Percentiles rank a stretch among this genome's conserved stretches.
Conservation (phyloP, 495 filamentous ascomycete species). For the Pseudotulostoma volvatum region DNA sequence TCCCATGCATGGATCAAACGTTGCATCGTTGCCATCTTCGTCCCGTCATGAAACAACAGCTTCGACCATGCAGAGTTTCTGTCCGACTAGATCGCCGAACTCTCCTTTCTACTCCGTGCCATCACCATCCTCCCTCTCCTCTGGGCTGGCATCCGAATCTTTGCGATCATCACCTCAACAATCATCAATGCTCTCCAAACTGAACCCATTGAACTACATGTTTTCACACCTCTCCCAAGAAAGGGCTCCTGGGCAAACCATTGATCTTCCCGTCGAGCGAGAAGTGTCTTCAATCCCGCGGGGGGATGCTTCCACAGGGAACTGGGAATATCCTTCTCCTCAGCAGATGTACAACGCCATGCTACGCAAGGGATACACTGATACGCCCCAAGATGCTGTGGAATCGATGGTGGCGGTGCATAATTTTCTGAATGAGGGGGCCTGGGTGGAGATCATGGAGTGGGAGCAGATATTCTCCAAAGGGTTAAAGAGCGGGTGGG, state of each 20-base stretch:
- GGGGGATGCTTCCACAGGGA: slow-evolving; percentile 47
- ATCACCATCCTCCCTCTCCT: slow-evolving; percentile 7
- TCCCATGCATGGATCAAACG: slow-evolving; percentile 65
- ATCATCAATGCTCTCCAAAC: slow-evolving; percentile 43
- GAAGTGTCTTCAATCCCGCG: slow-evolving; percentile 76
- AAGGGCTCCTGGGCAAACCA: slow-evolving; percentile 52
- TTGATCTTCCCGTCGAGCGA: slow-evolving; percentile 56
- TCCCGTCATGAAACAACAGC: slow-evolving; percentile 2
- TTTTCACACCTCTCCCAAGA: slow-evolving; percentile 68
- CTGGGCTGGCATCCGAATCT: no score
- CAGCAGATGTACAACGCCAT: slow-evolving; percentile 99
- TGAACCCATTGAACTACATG: slow-evolving; percentile 97
- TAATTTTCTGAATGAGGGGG: slow-evolving; percentile 95
- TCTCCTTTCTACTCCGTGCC: slow-evolving; percentile 26
- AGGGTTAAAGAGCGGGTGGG: slow-evolving; percentile 57
- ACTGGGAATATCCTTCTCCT: slow-evolving; percentile 95
- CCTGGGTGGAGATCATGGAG: slow-evolving; percentile 80
- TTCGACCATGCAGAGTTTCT: slow-evolving; percentile 28
- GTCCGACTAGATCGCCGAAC: slow-evolving; percentile 34
- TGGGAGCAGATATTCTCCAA: slow-evolving; percentile 77
- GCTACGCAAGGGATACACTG: slow-evolving; percentile 84
- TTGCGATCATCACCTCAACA: slow-evolving; percentile 14
- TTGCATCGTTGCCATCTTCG: slow-evolving; percentile 22
- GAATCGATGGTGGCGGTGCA: slow-evolving; percentile 94
- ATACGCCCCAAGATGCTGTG: slow-evolving; percentile 85